These are phyloP conservation scores for Fonsecaea erecta DNA, from an alignment of 2,329 filamentous ascomycete genomes.

Conservation along the genomic window DNA sequence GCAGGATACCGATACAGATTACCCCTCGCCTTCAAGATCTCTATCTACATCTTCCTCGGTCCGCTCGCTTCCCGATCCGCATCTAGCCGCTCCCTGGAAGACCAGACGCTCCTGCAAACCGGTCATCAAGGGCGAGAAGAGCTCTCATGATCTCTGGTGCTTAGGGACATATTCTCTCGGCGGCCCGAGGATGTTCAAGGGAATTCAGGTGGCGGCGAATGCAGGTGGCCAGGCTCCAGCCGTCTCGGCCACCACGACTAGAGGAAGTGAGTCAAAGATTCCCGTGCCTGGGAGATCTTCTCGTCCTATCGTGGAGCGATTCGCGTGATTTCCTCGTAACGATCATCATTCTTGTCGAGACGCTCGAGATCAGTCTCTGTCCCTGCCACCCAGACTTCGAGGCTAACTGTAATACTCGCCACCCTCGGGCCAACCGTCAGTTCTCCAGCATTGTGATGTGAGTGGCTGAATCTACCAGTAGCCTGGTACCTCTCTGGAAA, in stretches of 20 bases:
- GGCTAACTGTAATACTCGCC: background rate
- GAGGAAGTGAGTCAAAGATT: background rate
- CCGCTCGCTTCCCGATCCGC: background rate
- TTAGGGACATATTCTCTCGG: background rate
- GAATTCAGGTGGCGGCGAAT: background rate
- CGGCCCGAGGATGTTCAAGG: background rate
- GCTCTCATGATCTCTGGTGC: background rate
- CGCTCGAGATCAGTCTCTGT: background rate
- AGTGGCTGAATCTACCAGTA: background rate
- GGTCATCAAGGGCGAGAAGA: background rate
- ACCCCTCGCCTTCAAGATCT: background rate
- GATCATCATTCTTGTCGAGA: background rate
- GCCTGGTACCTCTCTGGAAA: background rate
- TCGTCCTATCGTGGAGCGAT: background rate
- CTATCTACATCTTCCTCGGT: background rate
- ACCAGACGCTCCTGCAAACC: background rate
- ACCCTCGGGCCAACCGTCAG: background rate
- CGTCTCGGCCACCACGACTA: background rate
- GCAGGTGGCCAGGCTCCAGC: background rate
- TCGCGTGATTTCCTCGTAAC: background rate
- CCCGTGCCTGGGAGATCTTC: background rate
- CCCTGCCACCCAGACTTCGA: background rate
- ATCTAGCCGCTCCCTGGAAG: background rate
- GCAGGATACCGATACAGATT: background rate
- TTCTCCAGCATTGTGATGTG: background rate